Base-by-base conservation (phyloP, 305 asterid species). In the Solanum hybrid region DNA sequence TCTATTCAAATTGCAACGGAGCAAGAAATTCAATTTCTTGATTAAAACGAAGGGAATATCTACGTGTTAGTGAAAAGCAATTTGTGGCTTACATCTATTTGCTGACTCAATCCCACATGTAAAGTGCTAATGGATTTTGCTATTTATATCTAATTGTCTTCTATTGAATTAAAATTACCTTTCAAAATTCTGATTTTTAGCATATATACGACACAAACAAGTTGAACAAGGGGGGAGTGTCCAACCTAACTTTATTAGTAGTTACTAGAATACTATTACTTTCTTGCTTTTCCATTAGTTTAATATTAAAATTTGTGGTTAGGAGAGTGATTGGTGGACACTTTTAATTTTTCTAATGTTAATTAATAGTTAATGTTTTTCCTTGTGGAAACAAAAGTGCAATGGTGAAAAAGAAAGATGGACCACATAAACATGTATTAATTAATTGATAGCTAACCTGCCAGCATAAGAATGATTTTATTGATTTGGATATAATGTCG, bases 51-150 rank as follows among this genome's bases (percentile, higher is more conserved):
- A n/a, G 13, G 73, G 6, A 73, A 27, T 27, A 38, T 11, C 6
- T 80, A 81, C 38, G 66, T 81, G 71, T 14, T 42, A 81, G 72
- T 34, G 89, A 89, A 88, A 77, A 9, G 17, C 66, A 88, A 26
- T 64, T 86, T 86, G 91, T 73, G 90, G 90, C 87, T 88, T 77
- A 40, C 36, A 45, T 84, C 84, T 31, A 38, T 85, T 87, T 82
- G 92, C 92, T 92, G 94, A 91, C 90, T 92, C 94, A 87, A 89
- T 89, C 88, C 90, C 93, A 90, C 92, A 45, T 69, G 27, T 35
- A 15, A 71, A 45, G 34, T 37, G 5, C 6, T 66, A 31, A 13
- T 36, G 40, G 12, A 51, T 88, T 81, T 13, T 31, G 29, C 88
- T 69, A 56, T 77, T 75, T 51, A 76, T 88, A 72, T 36, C 56